Evolutionary conservation across 352 stramenopile genomes (phyloP).

Genomic region (Aphanomyces stellatus): DNA sequence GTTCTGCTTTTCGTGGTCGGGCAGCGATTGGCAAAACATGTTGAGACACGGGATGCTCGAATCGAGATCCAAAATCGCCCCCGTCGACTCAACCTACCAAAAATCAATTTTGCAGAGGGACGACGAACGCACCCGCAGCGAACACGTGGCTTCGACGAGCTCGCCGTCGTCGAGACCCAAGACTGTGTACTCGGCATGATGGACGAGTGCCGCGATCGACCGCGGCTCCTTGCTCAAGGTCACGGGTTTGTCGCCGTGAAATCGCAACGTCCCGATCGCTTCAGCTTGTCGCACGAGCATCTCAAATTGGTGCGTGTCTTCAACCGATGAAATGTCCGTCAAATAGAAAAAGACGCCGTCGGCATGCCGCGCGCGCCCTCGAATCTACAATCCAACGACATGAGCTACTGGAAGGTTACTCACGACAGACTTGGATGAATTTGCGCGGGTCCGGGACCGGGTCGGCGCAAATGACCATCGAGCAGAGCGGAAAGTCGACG

Average conservation of each 20-base stretch:
- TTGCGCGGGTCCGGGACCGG: conserved; percentile 43
- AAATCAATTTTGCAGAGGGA: too few species aligned
- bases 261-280: conserved; percentile 54
- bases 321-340: conserved; percentile 37
- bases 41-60: conserved; percentile 65
- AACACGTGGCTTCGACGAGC: background rate
- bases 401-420: background rate
- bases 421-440: conserved; percentile 38
- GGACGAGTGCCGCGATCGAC: conserved; percentile 16
- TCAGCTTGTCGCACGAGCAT: conserved; percentile 35
- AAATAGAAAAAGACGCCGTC: conserved; percentile 74
- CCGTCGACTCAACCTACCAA: conserved; percentile 37
- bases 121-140: conserved; percentile 24
- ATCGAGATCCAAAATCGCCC: conserved; percentile 62
- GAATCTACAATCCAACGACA: conserved; percentile 23
- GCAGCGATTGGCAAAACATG: conserved; percentile 70
- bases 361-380: conserved; percentile 59
- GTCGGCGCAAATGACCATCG: conserved; percentile 53
- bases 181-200: background rate
- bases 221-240: conserved; percentile 50
- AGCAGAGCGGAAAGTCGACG: conserved; percentile 70
- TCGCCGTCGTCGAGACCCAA: background rate
- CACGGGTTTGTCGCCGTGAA: conserved; percentile 50
- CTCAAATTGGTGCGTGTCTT: conserved; percentile 39
- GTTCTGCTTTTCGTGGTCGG: conserved; percentile 38